Evolutionary conservation across 2,329 filamentous ascomycete species (phyloP).

Genomic region (Pseudocercospora ulei): DNA sequence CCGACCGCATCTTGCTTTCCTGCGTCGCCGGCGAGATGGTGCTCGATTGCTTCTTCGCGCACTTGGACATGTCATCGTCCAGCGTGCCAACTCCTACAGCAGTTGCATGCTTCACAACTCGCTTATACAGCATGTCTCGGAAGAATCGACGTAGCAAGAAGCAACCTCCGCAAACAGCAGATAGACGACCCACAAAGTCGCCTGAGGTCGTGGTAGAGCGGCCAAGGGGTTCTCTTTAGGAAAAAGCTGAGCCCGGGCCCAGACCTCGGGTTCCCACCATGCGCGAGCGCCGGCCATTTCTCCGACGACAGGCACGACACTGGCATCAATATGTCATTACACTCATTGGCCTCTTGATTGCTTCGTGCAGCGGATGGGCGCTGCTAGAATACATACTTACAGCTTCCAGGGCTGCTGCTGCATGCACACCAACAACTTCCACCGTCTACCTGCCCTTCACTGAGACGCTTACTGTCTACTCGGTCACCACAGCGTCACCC

Average conservation of each 20-base stretch:
- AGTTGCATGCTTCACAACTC: constrained; percentile 4
- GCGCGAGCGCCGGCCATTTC: background rate
- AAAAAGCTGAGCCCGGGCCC: background rate
- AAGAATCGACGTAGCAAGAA: constrained; percentile 1
- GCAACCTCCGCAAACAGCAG: background rate
- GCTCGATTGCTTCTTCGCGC: background rate
- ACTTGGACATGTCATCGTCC: background rate
- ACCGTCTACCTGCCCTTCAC: constrained; percentile 28
- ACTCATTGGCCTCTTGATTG: constrained; percentile 21
- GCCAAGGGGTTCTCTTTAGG: background rate
- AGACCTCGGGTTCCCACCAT: background rate
- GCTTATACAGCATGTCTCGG: constrained; percentile 4
- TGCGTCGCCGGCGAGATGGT: background rate
- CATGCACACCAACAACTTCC: constrained; percentile 21
- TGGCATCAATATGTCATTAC: constrained; percentile 11
- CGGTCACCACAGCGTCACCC: constrained; percentile 9
- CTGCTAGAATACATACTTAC: constrained; percentile 29
- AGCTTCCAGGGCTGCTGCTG: constrained; percentile 26
- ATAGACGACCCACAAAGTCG: background rate
- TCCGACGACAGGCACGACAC: constrained; percentile 1
- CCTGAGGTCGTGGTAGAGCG: background rate
- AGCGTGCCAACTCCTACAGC: constrained; percentile 7
- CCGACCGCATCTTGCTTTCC: background rate
- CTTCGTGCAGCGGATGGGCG: constrained; percentile 22
- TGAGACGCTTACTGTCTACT: constrained; percentile 23